A percentile compares a stretch with the other conserved stretches of the same genome.
Conservation (phyloP, 495 filamentous ascomycete species). For the Podospora australis region DNA sequence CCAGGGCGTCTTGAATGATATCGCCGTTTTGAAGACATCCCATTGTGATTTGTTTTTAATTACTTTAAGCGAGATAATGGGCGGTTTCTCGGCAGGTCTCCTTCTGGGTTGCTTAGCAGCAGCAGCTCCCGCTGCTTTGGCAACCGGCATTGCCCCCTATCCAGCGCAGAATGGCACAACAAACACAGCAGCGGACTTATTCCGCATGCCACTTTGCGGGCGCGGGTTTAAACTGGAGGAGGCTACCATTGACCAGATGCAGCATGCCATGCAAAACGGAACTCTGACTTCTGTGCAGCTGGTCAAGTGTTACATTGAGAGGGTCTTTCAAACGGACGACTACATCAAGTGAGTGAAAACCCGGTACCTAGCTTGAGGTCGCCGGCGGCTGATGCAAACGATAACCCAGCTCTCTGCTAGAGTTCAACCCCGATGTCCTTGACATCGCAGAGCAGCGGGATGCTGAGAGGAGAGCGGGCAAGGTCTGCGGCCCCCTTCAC, state of each 20-base stretch:
- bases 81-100: no score
- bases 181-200: conserved; percentile 8
- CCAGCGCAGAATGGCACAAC: no score
- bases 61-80: no score
- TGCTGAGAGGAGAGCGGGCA: conserved; percentile 48
- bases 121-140: not conserved
- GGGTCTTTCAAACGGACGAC: conserved; percentile 47
- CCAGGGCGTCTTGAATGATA: no score
- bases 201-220: conserved; percentile 55
- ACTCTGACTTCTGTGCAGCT: conserved; percentile 42
- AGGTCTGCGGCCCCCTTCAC: conserved; percentile 55
- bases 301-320: conserved; percentile 45
- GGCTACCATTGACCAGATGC: conserved; percentile 38
- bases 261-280: conserved; percentile 29
- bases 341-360: conserved; percentile 50
- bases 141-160: no score
- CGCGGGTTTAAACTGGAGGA: conserved; percentile 56
- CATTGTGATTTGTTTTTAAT: no score
- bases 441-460: conserved; percentile 50
- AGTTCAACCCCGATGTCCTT: conserved; percentile 57
- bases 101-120: not conserved
- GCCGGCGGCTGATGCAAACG: not conserved
- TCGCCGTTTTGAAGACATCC: no score
- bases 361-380: not conserved
- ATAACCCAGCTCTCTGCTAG: conserved; percentile 33